phyloP scores from a whole-genome alignment of 305 asterid genomes.

The Stenogyne calaminthoides region DNA sequence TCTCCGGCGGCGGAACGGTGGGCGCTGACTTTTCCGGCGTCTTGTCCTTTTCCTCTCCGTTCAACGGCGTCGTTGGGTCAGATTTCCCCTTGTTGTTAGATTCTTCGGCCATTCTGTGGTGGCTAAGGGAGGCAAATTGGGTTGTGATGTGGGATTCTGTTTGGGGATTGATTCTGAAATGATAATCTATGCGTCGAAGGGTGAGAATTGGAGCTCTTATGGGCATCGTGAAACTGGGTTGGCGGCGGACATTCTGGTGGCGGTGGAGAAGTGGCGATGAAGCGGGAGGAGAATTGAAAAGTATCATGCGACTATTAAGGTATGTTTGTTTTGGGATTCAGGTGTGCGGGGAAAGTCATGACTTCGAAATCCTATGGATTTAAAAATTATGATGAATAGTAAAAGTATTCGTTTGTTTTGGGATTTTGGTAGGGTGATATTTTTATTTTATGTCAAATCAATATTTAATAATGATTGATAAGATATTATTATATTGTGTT shows the following conservation, averaged over 20 bases:
- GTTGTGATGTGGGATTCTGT: slow-evolving; percentile 18
- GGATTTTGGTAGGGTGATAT: too few relatives aligned
- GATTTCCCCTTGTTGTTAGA: slow-evolving; percentile 17
- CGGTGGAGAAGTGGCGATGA: slow-evolving; percentile 26
- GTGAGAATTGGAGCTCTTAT: slow-evolving; percentile 35
- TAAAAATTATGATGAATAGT: too few relatives aligned
- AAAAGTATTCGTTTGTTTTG: too few relatives aligned
- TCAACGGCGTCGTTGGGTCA: background rate
- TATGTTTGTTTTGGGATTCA: too few relatives aligned
- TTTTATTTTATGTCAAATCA: too few relatives aligned
- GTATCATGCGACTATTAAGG: too few relatives aligned
- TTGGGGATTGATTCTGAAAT: too few relatives aligned
- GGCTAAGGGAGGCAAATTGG: slow-evolving; percentile 13
- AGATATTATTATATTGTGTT: too few relatives aligned
- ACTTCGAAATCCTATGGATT: too few relatives aligned
- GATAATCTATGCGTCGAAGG: slow-evolving; percentile 39
- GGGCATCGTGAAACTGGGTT: slow-evolving; percentile 33
- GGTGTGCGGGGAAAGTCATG: too few relatives aligned
- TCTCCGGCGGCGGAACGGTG: slow-evolving; percentile 61
- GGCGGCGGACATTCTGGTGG: slow-evolving; percentile 30
- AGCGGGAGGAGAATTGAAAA: background rate
- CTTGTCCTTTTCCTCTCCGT: slow-evolving; percentile 35
- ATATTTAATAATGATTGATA: too few relatives aligned
- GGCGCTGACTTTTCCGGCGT: slow-evolving; percentile 38
- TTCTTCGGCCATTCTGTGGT: slow-evolving; percentile 46